Evolutionary conservation across 108 stramenopile genomes (phyloP), one percentile per base, ranked within the genome.

Genomic region (Cyclotella baltica): DNA sequence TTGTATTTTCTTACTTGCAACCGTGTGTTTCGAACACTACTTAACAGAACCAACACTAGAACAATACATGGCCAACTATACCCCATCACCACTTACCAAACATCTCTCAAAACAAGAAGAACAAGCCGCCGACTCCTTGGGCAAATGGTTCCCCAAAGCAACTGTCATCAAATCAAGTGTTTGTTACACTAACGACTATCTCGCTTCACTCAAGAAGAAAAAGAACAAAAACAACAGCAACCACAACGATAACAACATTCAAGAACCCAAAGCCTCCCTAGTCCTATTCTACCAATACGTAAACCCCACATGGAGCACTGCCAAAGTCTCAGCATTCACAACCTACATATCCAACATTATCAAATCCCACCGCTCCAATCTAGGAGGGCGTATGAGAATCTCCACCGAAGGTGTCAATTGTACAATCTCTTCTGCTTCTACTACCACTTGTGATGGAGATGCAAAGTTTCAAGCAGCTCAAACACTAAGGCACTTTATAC

Each of bases 121-220:
- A 19, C 53, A 67, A 11, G 43, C 58, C 15, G 51, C 53, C 19
- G 51, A 62, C 6, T 70, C 69, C 1, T 30, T 70, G 35, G 69
- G 69, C 53, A 93, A 92, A 69, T 96, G 95, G 95, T 96, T 96
- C 57, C 95, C 95, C 18, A 90, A 89, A 36, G 95, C 95, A 1
- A 65, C 80, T 2, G 73, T 92, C 2, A 76, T 96, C 53, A 93
- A 93, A 72, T 88, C 87, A 18, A 19, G 75, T 2, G 76, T 91
- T 6, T 83, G 70, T 37, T 93, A 89, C 68, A 81, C 88, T 1
- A 89, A 90, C 59, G 78, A 83, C 56, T 68, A 74, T 53, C 31
- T 78, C n/a, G 78, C 25, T 35, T 35, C 18, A 33, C 62, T 48
- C 38, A 47, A 38, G 18, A 69, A 69, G 40, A 30, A 71, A 30